Conservation (phyloP, 495 filamentous ascomycete species). For the Hyaloscypha bicolor region DNA sequence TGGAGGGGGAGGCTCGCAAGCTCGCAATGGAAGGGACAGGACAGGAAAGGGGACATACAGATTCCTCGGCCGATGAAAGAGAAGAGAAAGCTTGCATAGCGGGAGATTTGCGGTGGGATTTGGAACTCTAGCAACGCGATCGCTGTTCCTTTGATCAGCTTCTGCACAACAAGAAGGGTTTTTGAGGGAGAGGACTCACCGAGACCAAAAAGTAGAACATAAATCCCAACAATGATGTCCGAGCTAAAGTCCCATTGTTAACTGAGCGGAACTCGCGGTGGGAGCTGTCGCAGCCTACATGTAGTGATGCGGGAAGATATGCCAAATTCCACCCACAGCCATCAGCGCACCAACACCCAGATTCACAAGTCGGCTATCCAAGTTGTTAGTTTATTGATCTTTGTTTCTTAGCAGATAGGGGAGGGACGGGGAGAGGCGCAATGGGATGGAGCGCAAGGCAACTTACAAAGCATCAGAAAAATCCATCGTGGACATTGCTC, state of each 20-base stretch:
- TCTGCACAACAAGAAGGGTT: not conserved
- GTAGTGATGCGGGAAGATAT: constrained; percentile 65
- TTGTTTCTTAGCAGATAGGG: constrained; percentile 5
- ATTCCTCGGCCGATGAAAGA: constrained; percentile 93
- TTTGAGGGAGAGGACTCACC: constrained; percentile 52
- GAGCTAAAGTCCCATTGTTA: constrained; percentile 45
- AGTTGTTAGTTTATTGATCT: constrained; percentile 30
- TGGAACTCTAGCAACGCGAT: constrained; percentile 74
- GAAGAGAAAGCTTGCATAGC: constrained; percentile 97
- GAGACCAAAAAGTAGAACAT: constrained; percentile 88
- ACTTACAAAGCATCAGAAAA: constrained; percentile 51
- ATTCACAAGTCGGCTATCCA: constrained; percentile 85
- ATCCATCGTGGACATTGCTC: constrained; percentile 37
- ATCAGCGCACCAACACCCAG: constrained; percentile 84
- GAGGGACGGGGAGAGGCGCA: constrained; percentile 8
- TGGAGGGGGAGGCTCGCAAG: not conserved
- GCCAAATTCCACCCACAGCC: constrained; percentile 85
- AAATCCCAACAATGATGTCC: constrained; percentile 75
- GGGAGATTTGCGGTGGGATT: constrained; percentile 87
- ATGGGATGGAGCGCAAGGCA: constrained; percentile 4
- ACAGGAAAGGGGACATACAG: constrained; percentile 62
- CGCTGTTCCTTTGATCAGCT: constrained; percentile 40
- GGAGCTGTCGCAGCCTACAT: constrained; percentile 37
- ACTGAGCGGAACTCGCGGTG: not conserved
- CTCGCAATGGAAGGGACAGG: no score